phyloP scores from a whole-genome alignment of 306 rosid species.

The Prunus dulcis region DNA sequence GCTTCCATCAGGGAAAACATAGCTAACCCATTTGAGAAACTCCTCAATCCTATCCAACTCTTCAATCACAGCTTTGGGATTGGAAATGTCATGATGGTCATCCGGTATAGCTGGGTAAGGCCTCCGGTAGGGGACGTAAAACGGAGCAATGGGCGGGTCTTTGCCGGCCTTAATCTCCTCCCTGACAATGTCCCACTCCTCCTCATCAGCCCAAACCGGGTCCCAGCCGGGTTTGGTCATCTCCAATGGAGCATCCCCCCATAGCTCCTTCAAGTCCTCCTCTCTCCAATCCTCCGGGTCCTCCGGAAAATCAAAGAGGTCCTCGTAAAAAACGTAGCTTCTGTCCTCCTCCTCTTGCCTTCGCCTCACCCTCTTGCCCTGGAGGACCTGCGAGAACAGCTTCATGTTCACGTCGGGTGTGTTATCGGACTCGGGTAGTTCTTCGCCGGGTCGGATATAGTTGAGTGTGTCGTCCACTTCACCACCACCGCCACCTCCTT shows the following conservation, averaged over 20 bases:
- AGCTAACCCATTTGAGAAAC: slow-evolving; percentile 94
- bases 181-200: slow-evolving; percentile 53
- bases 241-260: slow-evolving; percentile 58
- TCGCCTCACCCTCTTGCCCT: slow-evolving; percentile 25
- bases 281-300: slow-evolving; percentile 77
- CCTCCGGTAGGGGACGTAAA: slow-evolving; percentile 70
- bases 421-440: slow-evolving; percentile 26
- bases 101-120: slow-evolving; percentile 58
- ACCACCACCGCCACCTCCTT: background rate
- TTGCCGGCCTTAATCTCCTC: slow-evolving; percentile 45
- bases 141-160: slow-evolving; percentile 69
- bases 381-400: slow-evolving; percentile 27
- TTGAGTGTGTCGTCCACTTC: slow-evolving; percentile 22
- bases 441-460: slow-evolving; percentile 24
- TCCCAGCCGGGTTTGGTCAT: slow-evolving; percentile 83
- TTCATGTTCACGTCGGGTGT: slow-evolving; percentile 33
- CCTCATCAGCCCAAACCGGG: slow-evolving; percentile 60
- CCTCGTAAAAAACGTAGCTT: background rate
- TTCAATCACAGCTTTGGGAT: slow-evolving; percentile 56
- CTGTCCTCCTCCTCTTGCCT: slow-evolving; percentile 28
- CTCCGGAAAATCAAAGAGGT: slow-evolving; percentile 58
- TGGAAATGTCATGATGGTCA: slow-evolving; percentile 44
- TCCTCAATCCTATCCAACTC: slow-evolving; percentile 96
- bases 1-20: slow-evolving; percentile 77
- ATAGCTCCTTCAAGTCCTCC: slow-evolving; percentile 66